These are phyloP conservation scores for Fusarium abutilonis DNA, from an alignment of 2,329 filamentous ascomycete species.

Conservation along the genomic window DNA sequence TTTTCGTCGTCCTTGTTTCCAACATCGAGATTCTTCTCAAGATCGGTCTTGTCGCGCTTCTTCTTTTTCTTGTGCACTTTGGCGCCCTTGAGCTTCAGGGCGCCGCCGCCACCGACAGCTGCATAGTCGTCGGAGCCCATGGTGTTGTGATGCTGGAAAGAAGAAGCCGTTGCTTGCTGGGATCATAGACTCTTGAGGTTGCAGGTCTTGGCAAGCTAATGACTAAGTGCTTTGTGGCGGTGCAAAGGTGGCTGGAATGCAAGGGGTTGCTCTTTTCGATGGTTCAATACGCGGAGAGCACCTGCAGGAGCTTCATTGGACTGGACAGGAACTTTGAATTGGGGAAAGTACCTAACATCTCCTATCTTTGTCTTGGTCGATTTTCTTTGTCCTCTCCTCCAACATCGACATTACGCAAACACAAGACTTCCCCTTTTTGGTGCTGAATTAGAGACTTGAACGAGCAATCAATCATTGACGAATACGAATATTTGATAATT, in stretches of 20 bases:
- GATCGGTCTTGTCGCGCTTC: constrained; percentile 61
- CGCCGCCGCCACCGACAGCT: constrained; percentile 71
- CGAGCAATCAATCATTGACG: constrained; percentile 23
- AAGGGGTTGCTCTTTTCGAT: constrained; percentile 17
- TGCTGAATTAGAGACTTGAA: constrained; percentile 31
- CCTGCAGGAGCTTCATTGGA: constrained; percentile 20
- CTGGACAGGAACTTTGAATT: constrained; percentile 17
- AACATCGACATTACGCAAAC: constrained; percentile 9
- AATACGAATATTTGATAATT: constrained; percentile 23
- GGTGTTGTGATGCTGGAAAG: constrained; percentile 19
- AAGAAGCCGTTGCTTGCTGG: constrained; percentile 1
- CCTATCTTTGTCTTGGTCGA: constrained; percentile 32
- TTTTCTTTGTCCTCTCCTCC: constrained; percentile 20
- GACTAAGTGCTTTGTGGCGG: constrained; percentile 27
- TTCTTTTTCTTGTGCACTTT: constrained; percentile 72
- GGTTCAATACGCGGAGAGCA: constrained; percentile 27
- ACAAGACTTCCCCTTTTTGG: constrained; percentile 33
- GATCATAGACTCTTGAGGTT: constrained; percentile 8
- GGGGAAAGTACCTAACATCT: constrained; percentile 22
- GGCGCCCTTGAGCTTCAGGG: constrained; percentile 85
- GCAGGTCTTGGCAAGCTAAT: constrained; percentile 1
- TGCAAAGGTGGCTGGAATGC: constrained; percentile 7
- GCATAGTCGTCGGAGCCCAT: constrained; percentile 83
- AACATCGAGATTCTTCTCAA: constrained; percentile 59
- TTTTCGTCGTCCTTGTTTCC: constrained; percentile 36